These are phyloP conservation scores for Pugionium dolabratum DNA, from an alignment of 345 rosid species.

Conservation along the genomic window DNA sequence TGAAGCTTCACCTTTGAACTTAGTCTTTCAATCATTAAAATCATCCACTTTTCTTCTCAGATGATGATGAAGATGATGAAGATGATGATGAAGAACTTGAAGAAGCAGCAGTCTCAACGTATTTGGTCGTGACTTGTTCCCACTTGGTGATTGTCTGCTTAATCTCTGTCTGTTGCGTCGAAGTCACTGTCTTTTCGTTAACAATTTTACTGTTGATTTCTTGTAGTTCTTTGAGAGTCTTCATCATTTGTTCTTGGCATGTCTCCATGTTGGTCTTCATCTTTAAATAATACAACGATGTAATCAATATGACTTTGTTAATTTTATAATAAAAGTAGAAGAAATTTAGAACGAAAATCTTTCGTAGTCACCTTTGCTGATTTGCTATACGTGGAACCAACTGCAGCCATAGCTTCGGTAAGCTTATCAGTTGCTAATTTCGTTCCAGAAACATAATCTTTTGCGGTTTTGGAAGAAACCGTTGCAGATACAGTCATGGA, in stretches of 20 bases:
- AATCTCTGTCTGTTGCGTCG: conserved; percentile 26
- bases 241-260: conserved; percentile 4
- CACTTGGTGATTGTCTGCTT: conserved; percentile 34
- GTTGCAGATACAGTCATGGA: conserved; percentile 28
- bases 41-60: neutral
- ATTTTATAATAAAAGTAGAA: too few relatives aligned
- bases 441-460: conserved; percentile 9
- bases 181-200: conserved; percentile 26
- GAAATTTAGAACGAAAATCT: too few relatives aligned
- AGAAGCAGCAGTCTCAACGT: conserved; percentile 36
- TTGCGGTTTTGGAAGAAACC: conserved; percentile 18
- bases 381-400: conserved; percentile 24
- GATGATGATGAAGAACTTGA: conserved; percentile 14
- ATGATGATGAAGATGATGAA: conserved; percentile 5
- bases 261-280: conserved; percentile 37
- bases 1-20: neutral
- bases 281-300: neutral
- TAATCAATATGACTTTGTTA: too few relatives aligned
- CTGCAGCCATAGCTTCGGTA: conserved; percentile 30
- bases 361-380: conserved; percentile 29
- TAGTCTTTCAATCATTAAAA: neutral
- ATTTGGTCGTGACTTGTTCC: conserved; percentile 36
- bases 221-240: conserved; percentile 21
- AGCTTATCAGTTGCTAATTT: conserved; percentile 18
- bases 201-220: conserved; percentile 31